Percentiles rank a stretch among this genome's conserved stretches.
These are phyloP conservation scores for Alternaria sp. DNA, from an alignment of 2,329 filamentous ascomycete species.

Conservation along the genomic window DNA sequence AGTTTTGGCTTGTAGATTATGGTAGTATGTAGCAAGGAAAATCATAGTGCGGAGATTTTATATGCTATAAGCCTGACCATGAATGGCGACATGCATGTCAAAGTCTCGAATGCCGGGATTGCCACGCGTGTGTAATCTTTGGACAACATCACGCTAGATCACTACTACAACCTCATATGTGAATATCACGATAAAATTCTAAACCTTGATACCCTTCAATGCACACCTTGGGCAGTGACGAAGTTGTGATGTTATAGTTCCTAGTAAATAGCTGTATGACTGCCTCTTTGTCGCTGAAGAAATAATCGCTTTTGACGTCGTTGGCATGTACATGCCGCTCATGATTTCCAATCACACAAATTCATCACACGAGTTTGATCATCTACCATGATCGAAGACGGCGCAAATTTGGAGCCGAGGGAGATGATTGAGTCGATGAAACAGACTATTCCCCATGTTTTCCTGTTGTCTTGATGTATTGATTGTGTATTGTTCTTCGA, in stretches of 20 bases:
- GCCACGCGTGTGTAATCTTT: not conserved
- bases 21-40: not conserved
- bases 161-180: not conserved
- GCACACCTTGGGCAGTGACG: not conserved
- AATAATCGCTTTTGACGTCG: not conserved
- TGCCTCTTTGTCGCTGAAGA: not conserved
- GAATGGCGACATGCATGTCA: not conserved
- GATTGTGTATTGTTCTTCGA: too few relatives aligned
- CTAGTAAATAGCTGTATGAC: not conserved
- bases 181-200: not conserved
- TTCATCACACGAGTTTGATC: too few relatives aligned
- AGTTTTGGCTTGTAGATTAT: too few relatives aligned
- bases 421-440: too few relatives aligned
- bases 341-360: not conserved
- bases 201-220: too few relatives aligned
- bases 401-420: not conserved
- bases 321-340: not conserved
- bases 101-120: not conserved
- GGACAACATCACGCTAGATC: not conserved
- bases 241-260: not conserved
- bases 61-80: not conserved
- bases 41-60: not conserved
- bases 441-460: too few relatives aligned
- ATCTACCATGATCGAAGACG: not conserved
- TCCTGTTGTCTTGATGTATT: too few relatives aligned